phyloP scores from a whole-genome alignment of 192 early-diverging fungal species.

The Pilaira anomala region DNA sequence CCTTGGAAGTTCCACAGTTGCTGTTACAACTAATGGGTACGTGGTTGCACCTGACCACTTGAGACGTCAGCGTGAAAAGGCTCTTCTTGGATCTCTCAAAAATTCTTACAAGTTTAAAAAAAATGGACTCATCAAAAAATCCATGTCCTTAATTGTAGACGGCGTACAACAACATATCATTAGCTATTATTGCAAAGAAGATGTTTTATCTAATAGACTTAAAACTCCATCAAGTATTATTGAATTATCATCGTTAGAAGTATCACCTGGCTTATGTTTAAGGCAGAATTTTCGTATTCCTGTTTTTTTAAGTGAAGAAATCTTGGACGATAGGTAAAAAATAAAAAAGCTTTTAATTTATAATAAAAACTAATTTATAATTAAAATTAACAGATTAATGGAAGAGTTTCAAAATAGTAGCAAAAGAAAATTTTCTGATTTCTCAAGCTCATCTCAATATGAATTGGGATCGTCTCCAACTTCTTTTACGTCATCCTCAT shows the following conservation, averaged over 20 bases:
- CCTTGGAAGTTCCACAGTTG: not conserved
- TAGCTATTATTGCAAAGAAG: constrained; percentile 57
- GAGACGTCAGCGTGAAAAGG: constrained; percentile 43
- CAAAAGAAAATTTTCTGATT: constrained; percentile 15
- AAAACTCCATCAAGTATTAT: constrained; percentile 48
- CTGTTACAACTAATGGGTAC: not conserved
- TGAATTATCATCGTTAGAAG: constrained; percentile 47
- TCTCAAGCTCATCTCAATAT: not conserved
- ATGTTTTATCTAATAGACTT: constrained; percentile 46
- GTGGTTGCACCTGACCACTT: not conserved
- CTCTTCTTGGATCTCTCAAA: constrained; percentile 49
- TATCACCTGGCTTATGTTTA: constrained; percentile 50
- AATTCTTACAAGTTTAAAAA: constrained; percentile 56
- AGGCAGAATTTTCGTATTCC: constrained; percentile 57
- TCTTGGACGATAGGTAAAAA: constrained; percentile 8
- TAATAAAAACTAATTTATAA: too few relatives aligned
- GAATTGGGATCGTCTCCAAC: not conserved
- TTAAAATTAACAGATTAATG: too few relatives aligned
- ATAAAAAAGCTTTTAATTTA: too few relatives aligned
- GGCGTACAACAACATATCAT: constrained; percentile 56
- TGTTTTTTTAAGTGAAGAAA: constrained; percentile 23
- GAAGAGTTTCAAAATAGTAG: constrained; percentile 1
- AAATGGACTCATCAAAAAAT: constrained; percentile 73
- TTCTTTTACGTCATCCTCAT: not conserved
- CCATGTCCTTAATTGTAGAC: constrained; percentile 68